Percentiles rank a stretch among this genome's conserved stretches.
phyloP scores from a whole-genome alignment of 768 basidiomycete genomes.

The Lactarius pseudohatsudake region DNA sequence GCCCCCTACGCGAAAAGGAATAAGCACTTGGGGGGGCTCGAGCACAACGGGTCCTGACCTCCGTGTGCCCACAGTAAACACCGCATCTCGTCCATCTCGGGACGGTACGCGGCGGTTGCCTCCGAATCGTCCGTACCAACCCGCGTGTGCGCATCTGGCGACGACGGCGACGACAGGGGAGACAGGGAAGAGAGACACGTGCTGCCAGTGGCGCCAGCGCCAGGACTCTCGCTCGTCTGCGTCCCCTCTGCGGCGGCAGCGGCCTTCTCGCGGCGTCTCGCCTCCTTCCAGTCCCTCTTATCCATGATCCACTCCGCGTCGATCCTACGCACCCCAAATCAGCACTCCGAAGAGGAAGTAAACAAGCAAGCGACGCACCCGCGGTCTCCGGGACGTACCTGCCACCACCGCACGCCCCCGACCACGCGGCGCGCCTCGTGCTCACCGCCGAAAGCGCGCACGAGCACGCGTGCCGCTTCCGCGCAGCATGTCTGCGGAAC shows the following conservation, averaged over 20 bases:
- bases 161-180: neutral
- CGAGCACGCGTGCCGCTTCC: slow-evolving; percentile 67
- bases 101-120: slow-evolving; percentile 43
- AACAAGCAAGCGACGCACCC: slow-evolving; percentile 52
- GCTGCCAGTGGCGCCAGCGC: neutral
- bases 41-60: slow-evolving; percentile 41
- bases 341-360: neutral
- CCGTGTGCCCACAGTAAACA: slow-evolving; percentile 84
- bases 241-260: slow-evolving; percentile 37
- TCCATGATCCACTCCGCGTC: slow-evolving; percentile 87
- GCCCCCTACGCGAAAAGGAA: slow-evolving; percentile 48
- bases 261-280: slow-evolving; percentile 52
- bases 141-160: slow-evolving; percentile 28
- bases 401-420: slow-evolving; percentile 97
- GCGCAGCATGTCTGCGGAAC: slow-evolving; percentile 77
- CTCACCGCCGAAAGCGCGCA: slow-evolving; percentile 81
- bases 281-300: slow-evolving; percentile 77
- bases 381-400: slow-evolving; percentile 70
- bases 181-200: too few species aligned
- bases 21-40: neutral
- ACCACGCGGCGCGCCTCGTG: slow-evolving; percentile 64
- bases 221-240: too few species aligned
- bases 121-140: slow-evolving; percentile 31
- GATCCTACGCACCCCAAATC: slow-evolving; percentile 47
- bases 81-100: slow-evolving; percentile 79